phyloP scores from a whole-genome alignment of 2,329 filamentous ascomycete genomes.

The Colletotrichum eremochloae region DNA sequence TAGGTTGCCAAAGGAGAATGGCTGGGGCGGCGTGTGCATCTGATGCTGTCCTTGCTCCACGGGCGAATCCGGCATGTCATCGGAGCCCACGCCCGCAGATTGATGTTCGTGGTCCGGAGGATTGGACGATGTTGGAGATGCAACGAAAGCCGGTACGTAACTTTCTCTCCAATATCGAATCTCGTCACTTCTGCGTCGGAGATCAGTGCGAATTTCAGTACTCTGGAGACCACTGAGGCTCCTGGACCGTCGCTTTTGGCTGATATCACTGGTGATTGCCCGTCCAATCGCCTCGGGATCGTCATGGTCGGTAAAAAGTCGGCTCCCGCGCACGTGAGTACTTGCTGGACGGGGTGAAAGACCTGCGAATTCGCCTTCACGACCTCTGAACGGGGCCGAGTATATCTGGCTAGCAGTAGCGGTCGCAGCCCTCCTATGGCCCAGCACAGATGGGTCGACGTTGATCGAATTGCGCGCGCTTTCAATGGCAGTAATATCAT shows the following conservation, averaged over 20 bases:
- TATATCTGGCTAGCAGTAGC: slow-evolving; percentile 56
- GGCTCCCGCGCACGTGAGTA: slow-evolving; percentile 65
- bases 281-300: slow-evolving; percentile 71
- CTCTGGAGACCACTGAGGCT: slow-evolving; percentile 61
- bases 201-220: slow-evolving; percentile 23
- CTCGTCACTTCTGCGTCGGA: slow-evolving; percentile 71
- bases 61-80: slow-evolving; percentile 51
- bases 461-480: slow-evolving; percentile 67
- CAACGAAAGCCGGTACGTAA: slow-evolving; percentile 63
- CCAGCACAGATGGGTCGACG: slow-evolving; percentile 56
- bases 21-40: slow-evolving; percentile 57
- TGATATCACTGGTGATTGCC: slow-evolving; percentile 70
- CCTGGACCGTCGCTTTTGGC: slow-evolving; percentile 67
- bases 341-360: slow-evolving; percentile 74
- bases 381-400: slow-evolving; percentile 51
- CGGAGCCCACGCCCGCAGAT: slow-evolving; percentile 47
- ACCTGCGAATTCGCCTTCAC: slow-evolving; percentile 62
- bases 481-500: slow-evolving; percentile 66
- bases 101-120: slow-evolving; percentile 54
- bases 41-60: slow-evolving; percentile 51
- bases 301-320: slow-evolving; percentile 53
- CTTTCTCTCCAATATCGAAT: slow-evolving; percentile 75
- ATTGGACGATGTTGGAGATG: slow-evolving; percentile 65
- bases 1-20: slow-evolving; percentile 68
- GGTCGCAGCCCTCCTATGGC: slow-evolving; percentile 57